Evolutionary conservation across 805 yeast genomes (phyloP), one percentile per base, ranked within the genome.

Genomic region (Myxozyma udenii): DNA sequence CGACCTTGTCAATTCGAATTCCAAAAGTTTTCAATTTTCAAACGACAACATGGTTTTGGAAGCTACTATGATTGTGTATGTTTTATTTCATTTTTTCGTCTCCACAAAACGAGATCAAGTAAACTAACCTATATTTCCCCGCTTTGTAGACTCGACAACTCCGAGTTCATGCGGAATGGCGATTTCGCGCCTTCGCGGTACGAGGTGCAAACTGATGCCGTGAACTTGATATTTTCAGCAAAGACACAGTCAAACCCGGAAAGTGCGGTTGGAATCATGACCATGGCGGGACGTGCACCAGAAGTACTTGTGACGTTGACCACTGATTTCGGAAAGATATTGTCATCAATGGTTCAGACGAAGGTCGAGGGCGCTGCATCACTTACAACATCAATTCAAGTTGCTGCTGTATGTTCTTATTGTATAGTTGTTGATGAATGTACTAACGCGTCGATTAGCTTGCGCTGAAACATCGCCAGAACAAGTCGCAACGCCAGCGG

Each of bases 81-180:
- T 40, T 7, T 14, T 39, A 23, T 9, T 21, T 24, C 32, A 12
- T 7, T 12, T 7, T 11, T 11, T 9, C 5, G 5, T 38, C 6
- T 38, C 5, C 9, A 18, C 24, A 5, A 7, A n/a, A 14, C 5
- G 7, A 24, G n/a, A n/a, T n/a, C n/a, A n/a, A n/a, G n/a, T n/a
- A n/a, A n/a, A n/a, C 33, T 28, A 28, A 28, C 14, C 14, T 28
- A 9, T 28, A 28, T 28, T 28, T n/a, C 37, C 25, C 35, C 38
- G 35, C 28, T 21, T 35, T 25, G 14, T 41, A 68, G 72, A 65
- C 79, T 93, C 66, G 99, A 93, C 75, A 91, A 89, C 76, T 88
- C 96, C 46, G 98, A 93, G 73, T 91, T 78, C 70, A 86, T 90
- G 80, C 78, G 98, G 64, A 93, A 93, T 67, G 98, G 98, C 28